phyloP scores from a whole-genome alignment of 768 basidiomycete genomes.

The Xerocomellus amylosporus region DNA sequence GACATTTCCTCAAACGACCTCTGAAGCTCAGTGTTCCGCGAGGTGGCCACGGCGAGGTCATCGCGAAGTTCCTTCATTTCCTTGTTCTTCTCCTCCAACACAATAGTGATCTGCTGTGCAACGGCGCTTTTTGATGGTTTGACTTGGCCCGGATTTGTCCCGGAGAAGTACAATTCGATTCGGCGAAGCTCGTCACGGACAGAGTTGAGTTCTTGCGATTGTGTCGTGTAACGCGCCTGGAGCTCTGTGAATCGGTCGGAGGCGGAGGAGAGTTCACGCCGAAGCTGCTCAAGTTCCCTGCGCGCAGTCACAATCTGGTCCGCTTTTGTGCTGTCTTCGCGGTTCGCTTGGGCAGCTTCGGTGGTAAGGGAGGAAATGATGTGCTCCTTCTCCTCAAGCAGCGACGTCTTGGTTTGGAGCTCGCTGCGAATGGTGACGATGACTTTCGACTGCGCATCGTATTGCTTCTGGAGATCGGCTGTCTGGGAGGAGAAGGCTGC shows the following conservation, averaged over 20 bases:
- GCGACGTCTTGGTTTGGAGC: not conserved
- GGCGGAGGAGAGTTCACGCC: not conserved
- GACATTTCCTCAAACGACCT: not conserved
- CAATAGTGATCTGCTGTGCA: not conserved
- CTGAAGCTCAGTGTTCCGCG: constrained; percentile 4
- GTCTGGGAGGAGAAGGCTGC: not conserved
- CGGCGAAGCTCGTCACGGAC: not conserved
- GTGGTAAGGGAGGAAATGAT: not conserved
- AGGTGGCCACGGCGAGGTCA: not conserved
- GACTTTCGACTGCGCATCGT: not conserved
- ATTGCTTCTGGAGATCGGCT: not conserved
- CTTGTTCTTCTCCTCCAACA: not conserved
- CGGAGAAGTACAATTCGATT: not conserved
- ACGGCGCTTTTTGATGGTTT: not conserved
- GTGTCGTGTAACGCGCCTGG: not conserved
- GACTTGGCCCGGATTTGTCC: not conserved
- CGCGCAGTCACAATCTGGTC: not conserved
- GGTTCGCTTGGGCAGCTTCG: not conserved
- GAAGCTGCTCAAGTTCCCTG: constrained; percentile 1
- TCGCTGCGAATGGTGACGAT: not conserved
- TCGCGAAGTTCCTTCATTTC: constrained; percentile 4
- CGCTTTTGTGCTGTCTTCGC: not conserved
- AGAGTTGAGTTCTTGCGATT: not conserved
- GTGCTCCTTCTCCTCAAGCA: constrained; percentile 1
- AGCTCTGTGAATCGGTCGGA: not conserved